Base-by-base conservation (phyloP, 202 grass and related monocot genomes). In the Carex arenaria region DNA sequence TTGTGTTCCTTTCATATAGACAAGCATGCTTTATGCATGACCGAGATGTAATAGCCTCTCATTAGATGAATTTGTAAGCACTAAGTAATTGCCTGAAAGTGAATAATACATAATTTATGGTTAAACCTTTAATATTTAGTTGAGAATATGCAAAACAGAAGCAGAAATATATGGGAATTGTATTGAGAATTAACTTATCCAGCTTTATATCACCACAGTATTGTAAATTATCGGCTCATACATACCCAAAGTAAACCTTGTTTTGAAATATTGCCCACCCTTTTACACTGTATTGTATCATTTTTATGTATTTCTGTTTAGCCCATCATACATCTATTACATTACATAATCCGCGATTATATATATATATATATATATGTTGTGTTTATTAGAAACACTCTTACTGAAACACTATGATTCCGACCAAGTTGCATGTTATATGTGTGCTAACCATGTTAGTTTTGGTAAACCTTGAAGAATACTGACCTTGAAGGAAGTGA, bases 1-100 rank as follows among this genome's bases (percentile, higher is more conserved):
- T n/a, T 74, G 67, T 71, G 54, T 36, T 78, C 31, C 77, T 78
- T 82, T 79, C 75, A 43, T 82, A 17, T 30, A 45, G 75, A 20
- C 66, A 81, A 28, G 79, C 68, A 75, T 79, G 51, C 61, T 85
- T 83, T 85, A 78, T 70, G 14, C 49, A 89, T 53, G 73, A 62
- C 34, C 51, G 54, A 70, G 40, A 89, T 42, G 60, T 42, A 70
- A 89, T 85, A 20, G 61, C 17, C n/a, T 83, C 22, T 82, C 42
- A 28, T 55, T 55, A 66, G 78, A 4, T 47, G 36, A 81, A 81
- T 64, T 23, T 65, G 15, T 49, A 55, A 78, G 6, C 4, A 65
- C 8, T 23, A 26, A 1, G 34, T 18, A 63, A 60, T 10, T 8
- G 1, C 14, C 40, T 65, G 79, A 67, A 81, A 65, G 26, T 30